phyloP scores from a whole-genome alignment of 139 green algal species.

The Spirogloea muscicola region DNA sequence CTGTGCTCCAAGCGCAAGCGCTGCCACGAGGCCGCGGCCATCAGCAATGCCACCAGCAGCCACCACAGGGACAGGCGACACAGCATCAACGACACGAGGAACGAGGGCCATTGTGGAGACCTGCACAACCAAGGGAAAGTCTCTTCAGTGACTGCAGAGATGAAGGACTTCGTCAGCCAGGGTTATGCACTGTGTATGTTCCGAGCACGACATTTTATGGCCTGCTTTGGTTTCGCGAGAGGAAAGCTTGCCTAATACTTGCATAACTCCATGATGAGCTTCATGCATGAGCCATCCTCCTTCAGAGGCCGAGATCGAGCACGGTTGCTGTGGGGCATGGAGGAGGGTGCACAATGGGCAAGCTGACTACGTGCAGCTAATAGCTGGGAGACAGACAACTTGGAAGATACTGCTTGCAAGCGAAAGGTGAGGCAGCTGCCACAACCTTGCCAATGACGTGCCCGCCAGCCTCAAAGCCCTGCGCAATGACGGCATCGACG shows the following conservation, averaged over 20 bases:
- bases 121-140: neutral
- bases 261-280: no score
- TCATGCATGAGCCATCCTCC: no score
- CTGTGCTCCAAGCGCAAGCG: constrained; percentile 26
- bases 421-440: neutral
- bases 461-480: neutral
- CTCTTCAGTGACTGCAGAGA: neutral
- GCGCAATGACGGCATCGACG: neutral
- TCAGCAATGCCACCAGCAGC: constrained; percentile 22
- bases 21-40: constrained; percentile 23
- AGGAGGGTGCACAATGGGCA: neutral
- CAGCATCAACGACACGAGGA: neutral
- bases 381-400: neutral
- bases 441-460: neutral
- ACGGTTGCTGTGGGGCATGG: neutral
- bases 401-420: neutral
- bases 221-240: no score
- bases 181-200: neutral
- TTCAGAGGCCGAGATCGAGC: neutral
- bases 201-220: neutral
- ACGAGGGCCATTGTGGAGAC: neutral
- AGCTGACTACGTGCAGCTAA: neutral
- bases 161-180: neutral
- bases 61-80: constrained; percentile 13
- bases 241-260: no score